A percentile compares a stretch with the other conserved stretches of the same genome.
These are phyloP conservation scores for Meyerozyma athensensis DNA, from an alignment of 1,139 yeast genomes.

Conservation along the genomic window DNA sequence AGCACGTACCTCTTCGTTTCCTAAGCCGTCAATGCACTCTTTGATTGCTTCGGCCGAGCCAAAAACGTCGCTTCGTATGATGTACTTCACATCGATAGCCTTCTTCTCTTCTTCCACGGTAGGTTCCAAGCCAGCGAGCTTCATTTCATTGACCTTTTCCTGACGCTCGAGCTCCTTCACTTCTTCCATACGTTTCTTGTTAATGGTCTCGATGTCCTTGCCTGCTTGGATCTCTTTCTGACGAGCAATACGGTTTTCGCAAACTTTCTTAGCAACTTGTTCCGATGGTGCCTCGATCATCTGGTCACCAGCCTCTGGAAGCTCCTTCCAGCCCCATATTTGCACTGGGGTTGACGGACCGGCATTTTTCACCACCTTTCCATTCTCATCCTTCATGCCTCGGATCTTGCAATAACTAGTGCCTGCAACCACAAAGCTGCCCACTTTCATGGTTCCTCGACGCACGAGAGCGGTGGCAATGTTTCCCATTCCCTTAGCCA, in stretches of 20 bases:
- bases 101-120: constrained; percentile 29
- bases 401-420: constrained; percentile 81
- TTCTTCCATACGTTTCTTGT: constrained; percentile 49
- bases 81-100: constrained; percentile 46
- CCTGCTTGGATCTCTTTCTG: constrained; percentile 57
- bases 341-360: constrained; percentile 91
- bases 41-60: constrained; percentile 59
- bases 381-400: constrained; percentile 73
- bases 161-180: constrained; percentile 44
- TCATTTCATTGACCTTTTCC: constrained; percentile 50
- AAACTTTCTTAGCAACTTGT: constrained; percentile 68
- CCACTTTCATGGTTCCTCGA: constrained; percentile 70
- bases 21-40: constrained; percentile 75
- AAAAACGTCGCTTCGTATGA: constrained; percentile 86
- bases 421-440: constrained; percentile 77
- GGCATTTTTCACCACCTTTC: constrained; percentile 60
- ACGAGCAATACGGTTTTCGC: constrained; percentile 56
- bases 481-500: constrained; percentile 79
- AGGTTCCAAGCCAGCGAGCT: constrained; percentile 52
- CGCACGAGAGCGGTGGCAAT: constrained; percentile 81
- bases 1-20: constrained; percentile 79
- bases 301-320: constrained; percentile 90
- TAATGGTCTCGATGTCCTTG: constrained; percentile 65
- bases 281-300: constrained; percentile 75
- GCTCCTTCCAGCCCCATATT: constrained; percentile 89